Evolutionary conservation across 257 asterid species (phyloP).

Genomic region (Lavandula angustifolia): DNA sequence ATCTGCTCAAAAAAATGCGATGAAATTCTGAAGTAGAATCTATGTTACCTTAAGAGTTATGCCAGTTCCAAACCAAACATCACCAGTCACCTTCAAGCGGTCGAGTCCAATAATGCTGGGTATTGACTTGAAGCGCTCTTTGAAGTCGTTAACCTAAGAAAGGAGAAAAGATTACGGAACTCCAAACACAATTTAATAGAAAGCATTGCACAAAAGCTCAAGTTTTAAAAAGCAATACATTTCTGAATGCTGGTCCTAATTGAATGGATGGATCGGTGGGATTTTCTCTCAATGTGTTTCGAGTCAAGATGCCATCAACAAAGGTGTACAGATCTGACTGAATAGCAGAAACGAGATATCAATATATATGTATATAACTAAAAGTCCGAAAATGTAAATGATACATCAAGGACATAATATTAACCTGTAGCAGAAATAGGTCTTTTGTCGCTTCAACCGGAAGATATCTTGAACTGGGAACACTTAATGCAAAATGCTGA

Average conservation of each 20-base stretch:
- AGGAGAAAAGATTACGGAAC: conserved; percentile 13
- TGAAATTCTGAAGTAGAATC: conserved; percentile 21
- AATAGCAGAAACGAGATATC: conserved; percentile 28
- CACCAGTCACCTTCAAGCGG: conserved; percentile 78
- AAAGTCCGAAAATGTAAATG: background rate
- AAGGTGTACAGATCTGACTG: conserved; percentile 81
- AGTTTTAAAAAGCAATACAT: conserved; percentile 46
- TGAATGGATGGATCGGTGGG: conserved; percentile 69
- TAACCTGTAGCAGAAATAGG: conserved; percentile 80
- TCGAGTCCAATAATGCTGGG: conserved; percentile 82
- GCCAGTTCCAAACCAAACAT: conserved; percentile 83
- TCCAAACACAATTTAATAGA: conserved; percentile 21
- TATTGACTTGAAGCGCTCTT: conserved; percentile 69
- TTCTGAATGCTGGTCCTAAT: conserved; percentile 70
- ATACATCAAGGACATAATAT: conserved; percentile 16
- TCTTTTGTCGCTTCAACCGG: conserved; percentile 79
- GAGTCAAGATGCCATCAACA: conserved; percentile 55
- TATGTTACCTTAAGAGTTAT: conserved; percentile 70
- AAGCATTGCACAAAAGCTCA: conserved; percentile 14
- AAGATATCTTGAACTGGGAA: conserved; percentile 71
- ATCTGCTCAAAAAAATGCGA: conserved; percentile 5
- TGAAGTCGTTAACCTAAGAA: conserved; percentile 65
- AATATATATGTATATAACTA: conserved; percentile 10
- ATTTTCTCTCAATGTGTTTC: conserved; percentile 69
- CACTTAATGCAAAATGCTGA: conserved; percentile 54